Conservation (phyloP, 306 rosid species). For the Vachellia pachyceras region DNA sequence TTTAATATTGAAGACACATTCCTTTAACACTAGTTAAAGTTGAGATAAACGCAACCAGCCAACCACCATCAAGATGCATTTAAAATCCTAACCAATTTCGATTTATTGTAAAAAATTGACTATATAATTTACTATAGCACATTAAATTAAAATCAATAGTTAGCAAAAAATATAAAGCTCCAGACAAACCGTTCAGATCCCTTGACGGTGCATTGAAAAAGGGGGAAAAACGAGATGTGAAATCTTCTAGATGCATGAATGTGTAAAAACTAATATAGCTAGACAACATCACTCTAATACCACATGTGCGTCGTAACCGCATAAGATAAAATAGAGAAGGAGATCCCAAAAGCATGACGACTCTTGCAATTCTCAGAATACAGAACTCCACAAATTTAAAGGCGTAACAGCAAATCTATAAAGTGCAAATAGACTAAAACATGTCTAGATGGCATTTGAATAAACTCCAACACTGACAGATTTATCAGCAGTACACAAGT, state of each 20-base stretch:
- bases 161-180: no score
- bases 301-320: background rate
- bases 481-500: conserved; percentile 12
- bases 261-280: background rate
- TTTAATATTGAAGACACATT: no score
- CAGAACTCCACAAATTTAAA: background rate
- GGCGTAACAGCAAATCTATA: background rate
- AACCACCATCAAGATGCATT: background rate
- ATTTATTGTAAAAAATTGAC: background rate
- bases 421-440: background rate
- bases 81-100: background rate
- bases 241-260: background rate
- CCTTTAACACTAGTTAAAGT: background rate
- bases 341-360: background rate
- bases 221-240: background rate
- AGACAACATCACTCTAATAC: background rate
- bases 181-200: no score
- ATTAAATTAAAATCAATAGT: no score
- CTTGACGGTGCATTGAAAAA: background rate
- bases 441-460: background rate
- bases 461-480: background rate
- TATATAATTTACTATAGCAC: no score
- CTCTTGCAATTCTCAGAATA: background rate
- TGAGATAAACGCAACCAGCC: no score
- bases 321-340: background rate